phyloP scores from a whole-genome alignment of 441 rosid species.

The Gossypium trilobum region DNA sequence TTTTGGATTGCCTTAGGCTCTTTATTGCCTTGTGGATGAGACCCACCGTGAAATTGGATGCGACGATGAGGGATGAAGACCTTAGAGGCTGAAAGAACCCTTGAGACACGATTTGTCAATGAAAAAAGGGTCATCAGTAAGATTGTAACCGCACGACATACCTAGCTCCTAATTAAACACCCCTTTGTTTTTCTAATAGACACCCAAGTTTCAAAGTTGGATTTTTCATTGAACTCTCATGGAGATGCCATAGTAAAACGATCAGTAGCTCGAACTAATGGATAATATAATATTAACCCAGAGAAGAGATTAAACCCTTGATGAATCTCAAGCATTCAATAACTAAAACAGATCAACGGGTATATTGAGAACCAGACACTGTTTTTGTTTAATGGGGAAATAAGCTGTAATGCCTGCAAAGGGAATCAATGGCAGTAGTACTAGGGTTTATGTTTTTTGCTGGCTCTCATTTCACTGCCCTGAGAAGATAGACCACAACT shows the following conservation, averaged over 20 bases:
- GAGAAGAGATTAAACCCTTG: not conserved
- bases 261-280: not conserved
- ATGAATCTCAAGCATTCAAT: not conserved
- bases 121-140: constrained; percentile 40
- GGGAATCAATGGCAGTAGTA: not conserved
- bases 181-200: not conserved
- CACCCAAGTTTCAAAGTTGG: constrained; percentile 7
- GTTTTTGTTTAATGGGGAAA: too few species aligned
- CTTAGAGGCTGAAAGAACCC: constrained; percentile 44
- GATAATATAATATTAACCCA: not conserved
- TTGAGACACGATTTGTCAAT: constrained; percentile 24
- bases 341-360: not conserved
- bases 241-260: constrained; percentile 20
- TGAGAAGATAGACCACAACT: not conserved
- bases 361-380: not conserved
- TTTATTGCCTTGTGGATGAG: constrained; percentile 25
- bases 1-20: constrained; percentile 31
- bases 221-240: constrained; percentile 17
- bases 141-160: constrained; percentile 32
- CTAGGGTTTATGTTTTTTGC: constrained; percentile 10
- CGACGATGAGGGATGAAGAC: constrained; percentile 33
- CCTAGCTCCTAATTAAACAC: constrained; percentile 13
- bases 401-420: not conserved
- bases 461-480: not conserved
- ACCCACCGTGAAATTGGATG: constrained; percentile 31